Evolutionary conservation across 1,284 basidiomycete genomes (phyloP), one percentile per base, ranked within the genome.

Genomic region (Baeospora myosura): DNA sequence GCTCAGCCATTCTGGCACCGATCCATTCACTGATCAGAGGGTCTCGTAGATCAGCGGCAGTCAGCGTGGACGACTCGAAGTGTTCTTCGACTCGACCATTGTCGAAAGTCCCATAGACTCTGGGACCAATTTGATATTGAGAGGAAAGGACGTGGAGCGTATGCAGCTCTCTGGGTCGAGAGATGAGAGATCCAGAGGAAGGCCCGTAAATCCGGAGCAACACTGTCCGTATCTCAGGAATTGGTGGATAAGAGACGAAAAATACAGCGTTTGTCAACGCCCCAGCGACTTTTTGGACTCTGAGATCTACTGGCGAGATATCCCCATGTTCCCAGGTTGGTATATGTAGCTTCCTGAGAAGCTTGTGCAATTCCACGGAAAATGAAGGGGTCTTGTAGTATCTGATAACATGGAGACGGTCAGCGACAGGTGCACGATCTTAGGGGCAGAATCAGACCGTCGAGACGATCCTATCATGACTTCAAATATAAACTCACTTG

Each of bases 31-130:
- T 91, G 46, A 84, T 77, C 45, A 67, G 63, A 14, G 79, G 76
- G 49, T 88, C 76, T 34, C 89, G 77, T 49, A 96, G 69, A 58
- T 95, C 88, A 28, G 72, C 59, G 6, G 86, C 72, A 0, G 78
- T 81, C 35, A 96, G 69, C 1, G 90, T 83, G 22, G 78, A 73
- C 14, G 90, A 91, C 46, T 92, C 80, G 60, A 96, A 95, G 64
- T 89, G 94, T 59, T 96, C 86, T 65, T 96, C 93, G 38, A 96
- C 68, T 29, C 93, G 81, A 26, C 93, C 93, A 61, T 97, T 97
- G 52, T 78, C 74, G 62, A 97, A 96, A 1, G 92, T 96, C 40
- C 93, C 93, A 57, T 88, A 91, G 22, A 97, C 79, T 50, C 78
- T 76, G 22, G 93, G 91, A n/a, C 91, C 93, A 43, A 97, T 86